A percentile compares a stretch with the other conserved stretches of the same genome.
Evolutionary conservation across 108 stramenopile genomes (phyloP).

Genomic region (Nitzschia putrida): DNA sequence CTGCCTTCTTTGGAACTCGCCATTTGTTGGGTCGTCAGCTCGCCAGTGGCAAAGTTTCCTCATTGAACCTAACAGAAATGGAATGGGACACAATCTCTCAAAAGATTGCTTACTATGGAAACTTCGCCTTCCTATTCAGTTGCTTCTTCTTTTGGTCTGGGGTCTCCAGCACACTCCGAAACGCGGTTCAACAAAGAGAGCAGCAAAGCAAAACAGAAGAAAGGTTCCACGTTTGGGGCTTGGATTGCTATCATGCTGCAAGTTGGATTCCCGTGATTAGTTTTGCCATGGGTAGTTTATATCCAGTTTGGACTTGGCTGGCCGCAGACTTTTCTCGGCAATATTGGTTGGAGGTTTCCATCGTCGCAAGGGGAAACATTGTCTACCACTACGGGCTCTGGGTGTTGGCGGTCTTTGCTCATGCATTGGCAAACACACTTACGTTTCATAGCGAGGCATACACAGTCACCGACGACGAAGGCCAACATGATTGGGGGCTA

Average conservation of each 20-base stretch:
- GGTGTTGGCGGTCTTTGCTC: neutral
- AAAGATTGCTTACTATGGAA: neutral
- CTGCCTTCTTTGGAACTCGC: neutral
- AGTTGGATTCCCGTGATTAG: neutral
- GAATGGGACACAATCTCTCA: neutral
- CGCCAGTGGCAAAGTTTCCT: neutral
- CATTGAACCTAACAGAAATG: neutral
- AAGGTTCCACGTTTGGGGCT: neutral
- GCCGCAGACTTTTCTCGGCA: neutral
- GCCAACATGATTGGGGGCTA: neutral
- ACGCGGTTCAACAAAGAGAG: neutral
- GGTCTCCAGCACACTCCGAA: neutral
- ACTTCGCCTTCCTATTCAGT: neutral
- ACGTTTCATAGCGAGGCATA: neutral
- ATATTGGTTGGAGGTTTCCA: constrained; percentile 1
- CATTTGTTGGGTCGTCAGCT: neutral
- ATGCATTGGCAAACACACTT: neutral
- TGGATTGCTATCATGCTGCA: neutral
- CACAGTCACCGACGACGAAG: neutral
- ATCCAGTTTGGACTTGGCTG: neutral
- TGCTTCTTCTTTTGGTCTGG: constrained; percentile 5
- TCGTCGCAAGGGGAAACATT: neutral
- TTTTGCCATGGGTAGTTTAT: constrained; percentile 2
- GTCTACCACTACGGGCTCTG: neutral
- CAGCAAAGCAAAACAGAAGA: neutral